Percentiles rank a stretch among this genome's conserved stretches.
Evolutionary conservation across 2,329 filamentous ascomycete species (phyloP).

Genomic region (Hypoxylon sp.): DNA sequence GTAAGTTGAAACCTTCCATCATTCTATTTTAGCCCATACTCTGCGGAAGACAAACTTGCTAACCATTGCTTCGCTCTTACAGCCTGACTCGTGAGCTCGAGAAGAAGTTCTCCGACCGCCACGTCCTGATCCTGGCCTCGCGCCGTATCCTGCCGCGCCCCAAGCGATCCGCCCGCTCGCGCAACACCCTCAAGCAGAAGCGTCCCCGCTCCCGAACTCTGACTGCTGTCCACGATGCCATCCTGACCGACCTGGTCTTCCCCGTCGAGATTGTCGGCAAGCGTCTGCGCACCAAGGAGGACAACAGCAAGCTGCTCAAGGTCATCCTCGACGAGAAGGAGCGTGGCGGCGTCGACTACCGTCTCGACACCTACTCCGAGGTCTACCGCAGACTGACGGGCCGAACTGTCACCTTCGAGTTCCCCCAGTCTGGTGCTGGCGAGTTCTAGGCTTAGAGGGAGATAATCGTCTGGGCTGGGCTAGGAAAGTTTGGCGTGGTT

Average conservation of each 20-base stretch:
- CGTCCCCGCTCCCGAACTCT: conserved; percentile 96
- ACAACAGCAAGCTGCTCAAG: conserved; percentile 98
- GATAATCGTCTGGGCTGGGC: conserved; percentile 35
- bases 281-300: conserved; percentile 98
- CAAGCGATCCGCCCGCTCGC: conserved; percentile 96
- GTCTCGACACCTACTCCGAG: conserved; percentile 99
- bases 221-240: conserved; percentile 97
- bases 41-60: conserved; percentile 28
- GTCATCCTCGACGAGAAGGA: conserved; percentile 99
- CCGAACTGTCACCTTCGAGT: conserved; percentile 97
- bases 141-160: conserved; percentile 98
- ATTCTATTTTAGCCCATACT: not conserved
- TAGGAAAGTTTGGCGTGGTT: conserved; percentile 38
- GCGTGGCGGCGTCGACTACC: conserved; percentile 98
- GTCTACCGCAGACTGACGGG: conserved; percentile 98
- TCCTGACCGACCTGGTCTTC: conserved; percentile 98
- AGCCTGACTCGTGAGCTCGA: conserved; percentile 99
- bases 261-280: conserved; percentile 99
- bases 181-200: conserved; percentile 98
- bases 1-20: conserved; percentile 65
- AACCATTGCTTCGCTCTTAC: conserved; percentile 24
- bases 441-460: conserved; percentile 76
- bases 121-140: conserved; percentile 98
- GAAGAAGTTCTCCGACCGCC: conserved; percentile 99
- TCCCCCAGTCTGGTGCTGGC: conserved; percentile 81